Percentiles rank a stretch among this genome's conserved stretches.
Evolutionary conservation across 306 rosid genomes (phyloP).

Genomic region (Malus asiatica): DNA sequence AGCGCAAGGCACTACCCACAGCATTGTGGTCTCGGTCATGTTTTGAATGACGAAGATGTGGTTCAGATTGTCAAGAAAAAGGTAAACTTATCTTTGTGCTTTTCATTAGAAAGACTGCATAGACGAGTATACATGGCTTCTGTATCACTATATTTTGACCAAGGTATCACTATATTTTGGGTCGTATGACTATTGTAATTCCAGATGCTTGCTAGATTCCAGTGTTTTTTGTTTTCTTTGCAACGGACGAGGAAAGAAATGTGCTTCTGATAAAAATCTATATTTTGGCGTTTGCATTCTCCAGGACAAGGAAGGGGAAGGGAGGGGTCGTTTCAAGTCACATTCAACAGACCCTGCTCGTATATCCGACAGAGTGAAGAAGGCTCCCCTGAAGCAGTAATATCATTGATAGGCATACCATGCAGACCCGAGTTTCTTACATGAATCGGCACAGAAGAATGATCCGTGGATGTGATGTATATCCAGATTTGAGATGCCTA

Average conservation of each 20-base stretch:
- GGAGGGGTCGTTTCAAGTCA: conserved; percentile 93
- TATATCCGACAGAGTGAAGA: conserved; percentile 93
- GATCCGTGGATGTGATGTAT: conserved; percentile 1
- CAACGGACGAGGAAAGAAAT: background rate
- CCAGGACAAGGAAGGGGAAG: conserved; percentile 89
- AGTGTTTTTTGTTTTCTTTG: background rate
- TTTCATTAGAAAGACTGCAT: background rate
- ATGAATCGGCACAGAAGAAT: conserved; percentile 13
- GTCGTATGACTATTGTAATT: background rate
- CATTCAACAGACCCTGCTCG: conserved; percentile 91
- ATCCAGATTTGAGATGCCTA: background rate
- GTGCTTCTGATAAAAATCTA: conserved; percentile 3
- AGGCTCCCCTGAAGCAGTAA: conserved; percentile 85
- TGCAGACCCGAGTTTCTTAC: conserved; percentile 16
- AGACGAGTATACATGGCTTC: background rate
- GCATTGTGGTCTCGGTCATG: conserved; percentile 80
- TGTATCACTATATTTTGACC: background rate
- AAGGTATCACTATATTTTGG: background rate
- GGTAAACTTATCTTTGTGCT: conserved; percentile 32
- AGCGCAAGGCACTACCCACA: conserved; percentile 98
- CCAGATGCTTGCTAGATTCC: background rate
- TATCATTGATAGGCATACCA: background rate
- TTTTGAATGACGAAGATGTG: conserved; percentile 82
- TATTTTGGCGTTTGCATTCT: conserved; percentile 1
- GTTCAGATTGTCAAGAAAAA: conserved; percentile 99